These are phyloP conservation scores for Punica granatum DNA, from an alignment of 345 rosid species.

Conservation along the genomic window DNA sequence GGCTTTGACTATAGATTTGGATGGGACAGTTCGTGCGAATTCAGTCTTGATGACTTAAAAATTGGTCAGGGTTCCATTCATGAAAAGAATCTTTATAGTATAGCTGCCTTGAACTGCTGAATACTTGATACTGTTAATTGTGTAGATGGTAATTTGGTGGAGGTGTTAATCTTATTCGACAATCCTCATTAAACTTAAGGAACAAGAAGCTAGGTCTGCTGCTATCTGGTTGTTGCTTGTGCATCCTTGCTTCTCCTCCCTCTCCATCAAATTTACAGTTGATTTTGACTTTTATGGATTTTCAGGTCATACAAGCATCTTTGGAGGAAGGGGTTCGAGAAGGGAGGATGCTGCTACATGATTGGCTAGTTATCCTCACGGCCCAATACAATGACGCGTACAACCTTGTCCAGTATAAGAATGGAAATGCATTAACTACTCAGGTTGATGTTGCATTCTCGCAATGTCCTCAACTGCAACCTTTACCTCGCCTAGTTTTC, in stretches of 20 bases:
- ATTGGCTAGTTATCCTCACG: conserved; percentile 92
- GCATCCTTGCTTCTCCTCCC: no score
- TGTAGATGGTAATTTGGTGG: no score
- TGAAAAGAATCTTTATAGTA: no score
- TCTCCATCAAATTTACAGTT: background rate
- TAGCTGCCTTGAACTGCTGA: no score
- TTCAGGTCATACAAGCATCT: conserved; percentile 78
- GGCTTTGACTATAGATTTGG: background rate
- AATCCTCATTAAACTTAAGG: no score
- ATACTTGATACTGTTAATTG: no score
- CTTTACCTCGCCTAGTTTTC: conserved; percentile 80
- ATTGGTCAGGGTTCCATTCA: no score
- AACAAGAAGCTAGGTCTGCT: no score
- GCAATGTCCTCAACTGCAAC: conserved; percentile 89
- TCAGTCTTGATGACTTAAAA: background rate
- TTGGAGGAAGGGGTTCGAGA: conserved; percentile 90
- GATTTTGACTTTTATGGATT: background rate
- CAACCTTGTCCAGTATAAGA: conserved; percentile 56
- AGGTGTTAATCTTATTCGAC: no score
- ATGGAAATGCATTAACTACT: conserved; percentile 43
- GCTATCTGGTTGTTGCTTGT: no score
- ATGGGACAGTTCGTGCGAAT: background rate
- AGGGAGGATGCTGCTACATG: conserved; percentile 86
- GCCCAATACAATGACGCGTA: conserved; percentile 77
- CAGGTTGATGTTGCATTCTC: conserved; percentile 80